phyloP scores from a whole-genome alignment of 768 basidiomycete genomes.

The Rhodotorula babjevae region DNA sequence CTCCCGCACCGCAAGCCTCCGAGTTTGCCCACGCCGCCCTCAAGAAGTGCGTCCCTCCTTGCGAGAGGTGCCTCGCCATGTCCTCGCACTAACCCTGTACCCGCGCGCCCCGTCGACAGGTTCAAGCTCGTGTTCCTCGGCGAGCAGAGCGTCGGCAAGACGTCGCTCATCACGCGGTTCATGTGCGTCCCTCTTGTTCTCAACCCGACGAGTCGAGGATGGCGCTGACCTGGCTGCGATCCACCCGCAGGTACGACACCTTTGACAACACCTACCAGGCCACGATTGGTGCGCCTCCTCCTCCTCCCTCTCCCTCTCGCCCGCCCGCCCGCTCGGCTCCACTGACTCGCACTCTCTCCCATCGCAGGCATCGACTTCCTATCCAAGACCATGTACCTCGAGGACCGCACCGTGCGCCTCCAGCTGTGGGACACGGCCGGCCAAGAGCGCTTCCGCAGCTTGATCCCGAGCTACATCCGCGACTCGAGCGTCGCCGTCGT shows the following conservation, averaged over 20 bases:
- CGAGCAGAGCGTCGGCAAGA: constrained; percentile 73
- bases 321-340: neutral
- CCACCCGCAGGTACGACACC: constrained; percentile 97
- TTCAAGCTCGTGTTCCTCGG: constrained; percentile 46
- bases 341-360: neutral
- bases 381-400: constrained; percentile 99
- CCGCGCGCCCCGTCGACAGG: neutral
- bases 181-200: constrained; percentile 6
- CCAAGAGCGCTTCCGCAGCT: constrained; percentile 94
- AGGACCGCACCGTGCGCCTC: constrained; percentile 93
- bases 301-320: neutral
- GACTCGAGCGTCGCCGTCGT: constrained; percentile 99
- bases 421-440: constrained; percentile 99
- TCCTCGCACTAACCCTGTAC: neutral
- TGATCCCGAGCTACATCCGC: constrained; percentile 97
- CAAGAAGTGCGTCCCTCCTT: constrained; percentile 40
- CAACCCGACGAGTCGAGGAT: neutral
- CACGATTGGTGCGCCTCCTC: constrained; percentile 58
- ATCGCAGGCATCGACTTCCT: constrained; percentile 79
- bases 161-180: constrained; percentile 90
- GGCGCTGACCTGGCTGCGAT: neutral
- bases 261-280: constrained; percentile 97
- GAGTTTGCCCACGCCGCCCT: constrained; percentile 45
- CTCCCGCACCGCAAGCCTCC: constrained; percentile 12
- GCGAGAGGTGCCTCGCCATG: too few species aligned